A percentile compares a stretch with the other conserved stretches of the same genome.
These are phyloP conservation scores for Aeschynomene evenia DNA, from an alignment of 306 rosid species.

Conservation along the genomic window DNA sequence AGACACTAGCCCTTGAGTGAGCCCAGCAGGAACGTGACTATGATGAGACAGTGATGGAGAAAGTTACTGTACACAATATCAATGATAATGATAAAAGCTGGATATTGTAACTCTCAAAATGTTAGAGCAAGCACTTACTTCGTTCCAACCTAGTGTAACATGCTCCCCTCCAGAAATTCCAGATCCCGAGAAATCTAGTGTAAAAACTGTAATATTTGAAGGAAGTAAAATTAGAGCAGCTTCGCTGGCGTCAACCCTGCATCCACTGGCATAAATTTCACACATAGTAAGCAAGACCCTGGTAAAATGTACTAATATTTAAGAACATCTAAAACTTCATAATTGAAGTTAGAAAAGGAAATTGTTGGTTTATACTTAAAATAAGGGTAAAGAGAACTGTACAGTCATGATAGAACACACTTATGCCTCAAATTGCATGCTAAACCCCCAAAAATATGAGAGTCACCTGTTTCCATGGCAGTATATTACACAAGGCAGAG, in stretches of 20 bases:
- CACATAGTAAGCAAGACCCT: conserved; percentile 32
- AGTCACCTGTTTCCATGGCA: conserved; percentile 97
- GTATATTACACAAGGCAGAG: conserved; percentile 93
- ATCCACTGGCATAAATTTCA: conserved; percentile 67
- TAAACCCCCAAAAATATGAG: background rate
- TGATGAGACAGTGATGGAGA: background rate
- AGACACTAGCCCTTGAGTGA: background rate
- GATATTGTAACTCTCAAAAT: conserved; percentile 17
- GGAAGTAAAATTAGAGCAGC: conserved; percentile 92
- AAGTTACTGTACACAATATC: background rate
- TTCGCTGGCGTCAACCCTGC: conserved; percentile 97
- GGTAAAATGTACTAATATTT: background rate
- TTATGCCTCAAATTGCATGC: conserved; percentile 10
- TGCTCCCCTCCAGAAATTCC: conserved; percentile 97
- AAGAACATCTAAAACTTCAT: background rate
- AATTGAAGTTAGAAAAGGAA: background rate
- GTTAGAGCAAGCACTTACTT: conserved; percentile 57
- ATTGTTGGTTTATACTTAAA: background rate
- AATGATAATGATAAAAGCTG: background rate
- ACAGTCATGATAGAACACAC: background rate
- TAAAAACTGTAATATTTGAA: conserved; percentile 90
- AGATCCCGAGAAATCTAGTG: conserved; percentile 95
- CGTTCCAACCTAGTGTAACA: conserved; percentile 93
- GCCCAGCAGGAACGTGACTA: background rate
- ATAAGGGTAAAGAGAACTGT: background rate